Conservation (phyloP, 176 grass and related monocot genomes). For the Thinopyrum elongatum region DNA sequence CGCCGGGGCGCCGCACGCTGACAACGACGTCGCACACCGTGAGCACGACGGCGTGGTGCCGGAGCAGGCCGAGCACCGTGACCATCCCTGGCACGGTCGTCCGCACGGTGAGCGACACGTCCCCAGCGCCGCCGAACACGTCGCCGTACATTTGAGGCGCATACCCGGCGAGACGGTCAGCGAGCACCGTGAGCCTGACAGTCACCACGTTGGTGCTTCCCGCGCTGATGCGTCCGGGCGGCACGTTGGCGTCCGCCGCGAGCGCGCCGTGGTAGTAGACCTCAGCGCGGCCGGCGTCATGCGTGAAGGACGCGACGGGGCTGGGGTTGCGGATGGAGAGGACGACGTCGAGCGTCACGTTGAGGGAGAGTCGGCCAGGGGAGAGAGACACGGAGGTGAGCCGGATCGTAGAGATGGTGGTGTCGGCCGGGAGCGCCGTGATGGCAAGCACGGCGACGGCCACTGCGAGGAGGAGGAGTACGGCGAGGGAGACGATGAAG, state of each 20-base stretch:
- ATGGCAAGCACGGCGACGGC: background rate
- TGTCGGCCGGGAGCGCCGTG: background rate
- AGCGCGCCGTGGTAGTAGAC: background rate
- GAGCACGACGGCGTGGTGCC: background rate
- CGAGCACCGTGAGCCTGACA: conserved; percentile 17
- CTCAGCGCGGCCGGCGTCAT: background rate
- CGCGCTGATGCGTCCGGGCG: background rate
- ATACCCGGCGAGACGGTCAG: background rate
- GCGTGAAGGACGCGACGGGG: conserved; percentile 21
- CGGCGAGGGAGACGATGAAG: background rate
- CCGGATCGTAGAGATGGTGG: background rate
- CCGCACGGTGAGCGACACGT: conserved; percentile 9
- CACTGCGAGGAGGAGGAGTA: background rate
- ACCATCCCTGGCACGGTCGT: conserved; percentile 7
- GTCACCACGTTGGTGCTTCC: background rate
- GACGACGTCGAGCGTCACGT: conserved; percentile 19
- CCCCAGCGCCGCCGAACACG: background rate
- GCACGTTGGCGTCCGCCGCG: background rate
- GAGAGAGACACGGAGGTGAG: conserved; percentile 20
- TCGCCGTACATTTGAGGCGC: conserved; percentile 18
- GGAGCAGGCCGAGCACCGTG: conserved; percentile 9
- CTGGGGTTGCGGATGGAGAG: conserved; percentile 28
- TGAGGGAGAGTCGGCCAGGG: background rate
- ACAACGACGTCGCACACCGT: background rate
- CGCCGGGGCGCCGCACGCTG: background rate